Conservation (phyloP, 805 yeast genomes). For the Metschnikowia arizonensis region DNA sequence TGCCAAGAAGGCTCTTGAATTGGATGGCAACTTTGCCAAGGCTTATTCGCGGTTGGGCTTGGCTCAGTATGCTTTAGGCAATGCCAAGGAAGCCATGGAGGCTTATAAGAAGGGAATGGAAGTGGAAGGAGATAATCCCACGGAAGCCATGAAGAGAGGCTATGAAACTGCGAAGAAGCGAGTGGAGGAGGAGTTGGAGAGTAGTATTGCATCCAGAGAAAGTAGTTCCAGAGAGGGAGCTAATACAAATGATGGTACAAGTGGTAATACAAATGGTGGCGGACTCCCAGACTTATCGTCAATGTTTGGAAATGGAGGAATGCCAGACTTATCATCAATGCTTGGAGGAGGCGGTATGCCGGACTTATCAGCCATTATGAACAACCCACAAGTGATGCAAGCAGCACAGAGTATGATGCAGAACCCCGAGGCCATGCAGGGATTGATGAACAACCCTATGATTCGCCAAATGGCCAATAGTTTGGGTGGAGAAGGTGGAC, state of each 20-base stretch:
- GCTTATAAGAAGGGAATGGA: conserved; percentile 88
- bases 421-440: conserved; percentile 71
- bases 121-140: conserved; percentile 77
- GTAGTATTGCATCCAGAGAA: conserved; percentile 31
- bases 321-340: conserved; percentile 48
- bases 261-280: too few relatives aligned
- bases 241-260: too few relatives aligned
- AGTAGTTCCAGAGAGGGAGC: conserved; percentile 23
- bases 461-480: conserved; percentile 79
- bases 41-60: conserved; percentile 94
- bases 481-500: conserved; percentile 53
- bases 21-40: conserved; percentile 79
- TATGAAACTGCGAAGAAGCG: conserved; percentile 89
- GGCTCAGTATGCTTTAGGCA: conserved; percentile 93
- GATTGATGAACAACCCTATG: conserved; percentile 76
- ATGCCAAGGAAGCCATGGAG: conserved; percentile 80
- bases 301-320: conserved; percentile 69
- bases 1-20: conserved; percentile 74
- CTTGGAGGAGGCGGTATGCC: conserved; percentile 63
- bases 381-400: conserved; percentile 76
- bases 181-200: conserved; percentile 69
- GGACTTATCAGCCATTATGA: conserved; percentile 37
- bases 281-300: conserved; percentile 78
- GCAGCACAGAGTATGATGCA: conserved; percentile 87
- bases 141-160: conserved; percentile 89